A percentile compares a stretch with the other conserved stretches of the same genome.
Conservation (phyloP, 345 rosid species). For the Balakata baccata region DNA sequence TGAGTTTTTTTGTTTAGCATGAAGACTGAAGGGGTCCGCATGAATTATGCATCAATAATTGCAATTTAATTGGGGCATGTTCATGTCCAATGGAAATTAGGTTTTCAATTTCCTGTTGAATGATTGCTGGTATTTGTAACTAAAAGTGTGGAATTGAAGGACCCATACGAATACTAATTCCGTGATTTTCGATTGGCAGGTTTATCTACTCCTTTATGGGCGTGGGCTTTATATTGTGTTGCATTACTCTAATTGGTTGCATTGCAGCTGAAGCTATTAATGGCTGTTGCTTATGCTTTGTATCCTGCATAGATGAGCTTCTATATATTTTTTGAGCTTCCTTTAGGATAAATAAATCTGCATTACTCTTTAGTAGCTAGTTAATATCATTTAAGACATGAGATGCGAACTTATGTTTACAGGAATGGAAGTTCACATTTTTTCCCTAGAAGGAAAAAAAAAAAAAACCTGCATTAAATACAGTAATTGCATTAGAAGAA, state of each 20-base stretch:
- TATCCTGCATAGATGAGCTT: constrained; percentile 52
- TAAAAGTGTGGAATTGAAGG: constrained; percentile 12
- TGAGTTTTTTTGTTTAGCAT: background rate
- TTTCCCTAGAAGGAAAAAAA: background rate
- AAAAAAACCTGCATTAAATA: background rate
- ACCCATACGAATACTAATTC: constrained; percentile 7
- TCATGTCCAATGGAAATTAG: background rate
- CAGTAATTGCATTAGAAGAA: background rate
- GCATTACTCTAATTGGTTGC: constrained; percentile 72
- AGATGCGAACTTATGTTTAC: background rate
- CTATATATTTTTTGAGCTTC: constrained; percentile 7
- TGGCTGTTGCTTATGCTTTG: constrained; percentile 92
- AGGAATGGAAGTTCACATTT: background rate
- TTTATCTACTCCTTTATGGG: constrained; percentile 94
- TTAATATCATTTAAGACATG: background rate
- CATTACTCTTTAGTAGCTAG: constrained; percentile 1
- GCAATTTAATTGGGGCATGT: background rate
- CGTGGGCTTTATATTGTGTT: constrained; percentile 68
- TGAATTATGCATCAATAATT: background rate
- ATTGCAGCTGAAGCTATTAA: constrained; percentile 82
- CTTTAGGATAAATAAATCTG: background rate
- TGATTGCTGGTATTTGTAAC: background rate
- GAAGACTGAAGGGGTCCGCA: background rate
- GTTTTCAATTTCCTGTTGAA: constrained; percentile 6
- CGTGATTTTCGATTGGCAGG: constrained; percentile 52